Evolutionary conservation across 352 stramenopile genomes (phyloP), one percentile per base, ranked within the genome.

Genomic region (Lagenidium sp.): DNA sequence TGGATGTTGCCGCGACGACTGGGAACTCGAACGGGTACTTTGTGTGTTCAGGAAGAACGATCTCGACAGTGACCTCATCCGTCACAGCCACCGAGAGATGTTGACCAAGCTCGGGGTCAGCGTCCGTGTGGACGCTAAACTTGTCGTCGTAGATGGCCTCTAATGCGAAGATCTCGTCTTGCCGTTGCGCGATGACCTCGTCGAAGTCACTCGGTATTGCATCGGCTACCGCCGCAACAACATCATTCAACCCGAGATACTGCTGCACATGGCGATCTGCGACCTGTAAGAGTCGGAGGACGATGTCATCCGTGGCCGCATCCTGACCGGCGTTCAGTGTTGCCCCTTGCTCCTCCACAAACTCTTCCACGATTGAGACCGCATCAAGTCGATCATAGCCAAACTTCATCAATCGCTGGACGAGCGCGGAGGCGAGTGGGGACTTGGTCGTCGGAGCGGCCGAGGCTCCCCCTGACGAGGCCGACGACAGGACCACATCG

Each of bases 111-210:
- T 55, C 61, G n/a, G n/a, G n/a, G n/a, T n/a, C n/a, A n/a, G n/a
- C n/a, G 3, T 76, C 36, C 12, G 37, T 40, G 18, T 54, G 40
- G 8, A 71, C 50, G 13, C 37, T 44, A 2, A 89, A 44, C 40
- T 71, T 84, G 43, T 93, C 71, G 32, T 87, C 78, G 45, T 89
- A 94, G 36, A 94, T 94, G 6, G 81, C 69, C 47, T 91, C 78
- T 3, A 94, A 44, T 11, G 74, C 81, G 28, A 90, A 79, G 4
- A 88, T 54, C 26, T 94, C 81, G 26, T 94, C 74, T 41, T 85
- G 66, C 3, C 74, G 77, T 50, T 70, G 53, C 13, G 61, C 56
- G 8, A 62, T 28, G 12, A 85, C 41, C 36, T 89, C 78, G 2
- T 79, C 68, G 0, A 59, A 40, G 35, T 65, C 54, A 4, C 40